These are phyloP conservation scores for Microsporum canis DNA, from an alignment of 2,329 filamentous ascomycete genomes.

Conservation along the genomic window DNA sequence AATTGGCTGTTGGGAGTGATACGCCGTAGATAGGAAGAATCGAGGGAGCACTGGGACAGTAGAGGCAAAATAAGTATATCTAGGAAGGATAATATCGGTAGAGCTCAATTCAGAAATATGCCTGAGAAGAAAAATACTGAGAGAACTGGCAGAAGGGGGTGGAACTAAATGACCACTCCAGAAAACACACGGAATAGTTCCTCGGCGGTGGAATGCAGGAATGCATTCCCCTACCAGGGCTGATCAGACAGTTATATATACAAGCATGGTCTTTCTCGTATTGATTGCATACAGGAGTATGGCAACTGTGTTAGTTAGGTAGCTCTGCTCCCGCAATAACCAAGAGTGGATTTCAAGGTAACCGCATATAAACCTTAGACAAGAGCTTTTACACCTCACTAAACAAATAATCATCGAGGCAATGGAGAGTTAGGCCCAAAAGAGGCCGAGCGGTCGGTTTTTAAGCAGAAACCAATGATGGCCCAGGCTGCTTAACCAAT, in stretches of 20 bases:
- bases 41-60: background rate
- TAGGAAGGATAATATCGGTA: background rate
- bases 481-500: background rate
- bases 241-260: background rate
- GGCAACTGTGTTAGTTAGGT: background rate
- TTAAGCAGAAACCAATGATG: background rate
- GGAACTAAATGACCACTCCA: background rate
- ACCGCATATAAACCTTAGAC: background rate
- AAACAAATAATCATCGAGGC: background rate
- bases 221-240: background rate
- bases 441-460: background rate
- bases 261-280: background rate
- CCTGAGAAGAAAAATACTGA: background rate
- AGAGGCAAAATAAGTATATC: background rate
- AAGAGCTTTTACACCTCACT: background rate
- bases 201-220: background rate
- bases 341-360: background rate
- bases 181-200: background rate
- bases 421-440: background rate
- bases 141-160: background rate
- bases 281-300: background rate
- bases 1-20: background rate
- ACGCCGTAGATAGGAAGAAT: background rate
- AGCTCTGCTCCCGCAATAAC: background rate
- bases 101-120: background rate